Conservation (phyloP, 2,329 filamentous ascomycete genomes). For the Whalleya microplaca region DNA sequence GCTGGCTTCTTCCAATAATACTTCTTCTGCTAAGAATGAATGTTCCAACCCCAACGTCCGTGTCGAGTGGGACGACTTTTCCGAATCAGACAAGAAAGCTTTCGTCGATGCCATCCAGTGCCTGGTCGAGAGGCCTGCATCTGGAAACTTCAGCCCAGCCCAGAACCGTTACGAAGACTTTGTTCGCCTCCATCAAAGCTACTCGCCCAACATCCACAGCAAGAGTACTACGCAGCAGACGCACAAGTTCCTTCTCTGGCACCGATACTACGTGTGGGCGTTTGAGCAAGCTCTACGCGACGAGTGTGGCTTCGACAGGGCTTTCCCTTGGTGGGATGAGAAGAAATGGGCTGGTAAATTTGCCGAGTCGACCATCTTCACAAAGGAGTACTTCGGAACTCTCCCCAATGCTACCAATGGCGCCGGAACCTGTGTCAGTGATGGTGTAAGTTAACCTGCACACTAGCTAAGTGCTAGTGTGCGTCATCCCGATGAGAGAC, state of each 20-base stretch:
- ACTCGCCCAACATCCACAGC: slow-evolving; percentile 39
- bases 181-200: slow-evolving; percentile 37
- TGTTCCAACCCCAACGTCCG: slow-evolving; percentile 36
- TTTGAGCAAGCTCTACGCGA: slow-evolving; percentile 37
- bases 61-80: slow-evolving; percentile 39
- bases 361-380: slow-evolving; percentile 34
- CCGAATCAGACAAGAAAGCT: slow-evolving; percentile 33
- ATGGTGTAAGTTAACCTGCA: slow-evolving; percentile 27
- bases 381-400: slow-evolving; percentile 34
- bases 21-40: slow-evolving; percentile 9
- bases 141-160: slow-evolving; percentile 31
- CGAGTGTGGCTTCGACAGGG: slow-evolving; percentile 39
- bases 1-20: background rate
- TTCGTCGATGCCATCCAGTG: slow-evolving; percentile 37
- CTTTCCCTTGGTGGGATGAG: slow-evolving; percentile 41
- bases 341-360: slow-evolving; percentile 40
- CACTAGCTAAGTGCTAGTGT: background rate
- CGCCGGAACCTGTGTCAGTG: slow-evolving; percentile 33
- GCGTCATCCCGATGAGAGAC: background rate
- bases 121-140: slow-evolving; percentile 32
- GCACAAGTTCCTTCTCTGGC: slow-evolving; percentile 40
- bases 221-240: slow-evolving; percentile 33
- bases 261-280: slow-evolving; percentile 39
- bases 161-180: slow-evolving; percentile 40
- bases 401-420: slow-evolving; percentile 32